Conservation (phyloP, 1,139 yeast species). For the Candida neerlandica region DNA sequence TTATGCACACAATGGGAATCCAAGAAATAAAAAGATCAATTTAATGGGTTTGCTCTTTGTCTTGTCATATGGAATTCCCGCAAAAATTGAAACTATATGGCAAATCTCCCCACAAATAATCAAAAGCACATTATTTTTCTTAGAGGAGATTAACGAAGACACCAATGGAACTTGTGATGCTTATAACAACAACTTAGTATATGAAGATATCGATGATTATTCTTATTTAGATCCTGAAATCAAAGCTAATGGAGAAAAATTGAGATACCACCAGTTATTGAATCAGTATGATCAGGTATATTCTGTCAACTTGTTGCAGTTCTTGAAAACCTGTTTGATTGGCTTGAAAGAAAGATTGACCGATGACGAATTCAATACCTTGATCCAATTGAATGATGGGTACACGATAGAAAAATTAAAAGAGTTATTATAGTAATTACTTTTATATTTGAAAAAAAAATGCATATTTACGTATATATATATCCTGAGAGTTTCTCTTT, state of each 20-base stretch:
- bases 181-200: conserved; percentile 60
- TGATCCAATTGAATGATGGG: conserved; percentile 31
- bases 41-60: conserved; percentile 60
- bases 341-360: conserved; percentile 23
- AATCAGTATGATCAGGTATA: conserved; percentile 60
- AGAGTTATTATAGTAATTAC: conserved; percentile 6
- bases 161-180: conserved; percentile 60
- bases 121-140: conserved; percentile 56
- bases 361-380: conserved; percentile 28
- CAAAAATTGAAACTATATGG: conserved; percentile 20
- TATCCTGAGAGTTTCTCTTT: neutral
- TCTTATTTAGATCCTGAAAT: conserved; percentile 49
- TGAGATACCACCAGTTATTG: conserved; percentile 51
- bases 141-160: conserved; percentile 75
- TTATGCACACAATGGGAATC: conserved; percentile 61
- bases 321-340: conserved; percentile 24
- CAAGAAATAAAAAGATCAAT: conserved; percentile 65
- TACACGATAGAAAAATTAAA: conserved; percentile 36
- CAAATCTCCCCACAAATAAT: conserved; percentile 38
- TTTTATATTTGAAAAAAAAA: neutral
- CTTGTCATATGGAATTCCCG: conserved; percentile 27
- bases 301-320: conserved; percentile 43
- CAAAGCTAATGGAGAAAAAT: conserved; percentile 59
- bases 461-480: neutral
- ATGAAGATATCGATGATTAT: conserved; percentile 54